phyloP scores from a whole-genome alignment of 2,329 filamentous ascomycete species.

The Beauveria rudraprayagi region DNA sequence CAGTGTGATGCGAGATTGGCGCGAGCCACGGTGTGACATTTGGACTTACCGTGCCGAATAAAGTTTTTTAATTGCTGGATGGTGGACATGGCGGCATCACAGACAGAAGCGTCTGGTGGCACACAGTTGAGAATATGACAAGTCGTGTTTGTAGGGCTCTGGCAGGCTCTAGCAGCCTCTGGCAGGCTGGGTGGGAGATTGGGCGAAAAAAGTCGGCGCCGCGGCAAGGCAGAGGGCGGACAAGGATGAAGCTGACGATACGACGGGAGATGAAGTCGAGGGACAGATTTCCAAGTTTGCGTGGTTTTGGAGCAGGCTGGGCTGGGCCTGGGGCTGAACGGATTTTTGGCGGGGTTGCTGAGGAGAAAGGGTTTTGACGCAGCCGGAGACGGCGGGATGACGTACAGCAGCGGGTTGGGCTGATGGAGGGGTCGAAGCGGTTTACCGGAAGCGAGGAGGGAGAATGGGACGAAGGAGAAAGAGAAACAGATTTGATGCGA shows the following conservation, averaged over 20 bases:
- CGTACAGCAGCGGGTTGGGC: not conserved
- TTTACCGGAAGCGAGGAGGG: not conserved
- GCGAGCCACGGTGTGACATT: not conserved
- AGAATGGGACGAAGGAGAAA: not conserved
- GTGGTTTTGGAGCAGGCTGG: conserved; percentile 6
- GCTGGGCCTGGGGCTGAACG: conserved; percentile 3
- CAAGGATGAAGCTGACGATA: not conserved
- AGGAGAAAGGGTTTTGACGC: not conserved
- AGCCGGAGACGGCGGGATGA: conserved; percentile 9
- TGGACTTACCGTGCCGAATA: conserved; percentile 70
- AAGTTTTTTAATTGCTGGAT: conserved; percentile 98
- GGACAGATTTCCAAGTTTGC: not conserved
- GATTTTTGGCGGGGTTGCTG: conserved; percentile 10
- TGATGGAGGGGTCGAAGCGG: not conserved
- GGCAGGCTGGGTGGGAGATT: not conserved
- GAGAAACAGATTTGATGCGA: not conserved
- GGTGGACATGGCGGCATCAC: conserved; percentile 43
- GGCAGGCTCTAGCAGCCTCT: not conserved
- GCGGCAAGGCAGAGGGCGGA: not conserved
- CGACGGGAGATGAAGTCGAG: not conserved
- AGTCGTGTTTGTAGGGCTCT: not conserved
- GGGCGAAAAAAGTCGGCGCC: not conserved
- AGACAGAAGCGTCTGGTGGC: conserved; percentile 1
- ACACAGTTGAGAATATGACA: not conserved
- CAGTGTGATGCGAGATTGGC: not conserved